Evolutionary conservation across 2,329 filamentous ascomycete genomes (phyloP).

Genomic region (Fusarium sp.): DNA sequence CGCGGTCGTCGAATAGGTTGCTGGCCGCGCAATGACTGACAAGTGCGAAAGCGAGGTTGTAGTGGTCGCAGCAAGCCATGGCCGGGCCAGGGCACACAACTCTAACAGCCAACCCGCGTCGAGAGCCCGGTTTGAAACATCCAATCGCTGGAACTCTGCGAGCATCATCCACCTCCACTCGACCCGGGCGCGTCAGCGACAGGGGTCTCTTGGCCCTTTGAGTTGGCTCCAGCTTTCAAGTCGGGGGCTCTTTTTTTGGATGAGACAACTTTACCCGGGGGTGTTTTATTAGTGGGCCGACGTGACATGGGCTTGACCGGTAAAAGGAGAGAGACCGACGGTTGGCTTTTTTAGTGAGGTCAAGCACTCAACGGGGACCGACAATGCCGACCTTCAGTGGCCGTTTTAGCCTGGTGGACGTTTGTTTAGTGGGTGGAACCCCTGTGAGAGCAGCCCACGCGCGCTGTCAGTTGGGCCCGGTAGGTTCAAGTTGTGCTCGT

Average conservation of each 20-base stretch:
- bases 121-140: conserved; percentile 12
- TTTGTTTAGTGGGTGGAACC: conserved; percentile 34
- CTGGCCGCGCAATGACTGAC: conserved; percentile 32
- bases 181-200: conserved; percentile 38
- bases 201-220: conserved; percentile 12
- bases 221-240: conserved; percentile 21
- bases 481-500: conserved; percentile 16
- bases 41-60: conserved; percentile 14
- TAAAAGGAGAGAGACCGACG: not conserved
- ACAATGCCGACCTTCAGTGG: conserved; percentile 30
- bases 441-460: conserved; percentile 20
- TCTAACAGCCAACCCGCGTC: conserved; percentile 7
- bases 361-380: conserved; percentile 25
- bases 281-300: conserved; percentile 37
- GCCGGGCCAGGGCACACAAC: not conserved
- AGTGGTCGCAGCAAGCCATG: conserved; percentile 43
- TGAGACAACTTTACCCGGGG: conserved; percentile 33
- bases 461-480: conserved; percentile 19
- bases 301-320: conserved; percentile 2
- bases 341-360: not conserved
- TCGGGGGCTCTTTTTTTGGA: conserved; percentile 37
- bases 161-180: conserved; percentile 27
- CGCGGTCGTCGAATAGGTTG: conserved; percentile 24
- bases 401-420: conserved; percentile 17
- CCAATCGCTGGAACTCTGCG: conserved; percentile 29